Conservation (phyloP, 2,329 filamentous ascomycete genomes). For the Ceratocystis diversiconidia region DNA sequence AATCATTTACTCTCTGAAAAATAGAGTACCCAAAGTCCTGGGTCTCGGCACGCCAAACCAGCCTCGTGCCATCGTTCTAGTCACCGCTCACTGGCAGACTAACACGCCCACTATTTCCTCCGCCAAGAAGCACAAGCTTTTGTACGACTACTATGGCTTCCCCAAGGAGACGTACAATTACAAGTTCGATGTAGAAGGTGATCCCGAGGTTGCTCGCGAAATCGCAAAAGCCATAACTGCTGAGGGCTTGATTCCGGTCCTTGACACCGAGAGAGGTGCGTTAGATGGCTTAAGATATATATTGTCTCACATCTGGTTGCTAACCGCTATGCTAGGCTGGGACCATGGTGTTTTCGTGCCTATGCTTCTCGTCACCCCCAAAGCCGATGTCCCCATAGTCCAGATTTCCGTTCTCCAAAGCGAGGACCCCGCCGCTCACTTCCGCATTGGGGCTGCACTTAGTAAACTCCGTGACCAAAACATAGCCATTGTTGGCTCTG, state of each 20-base stretch:
- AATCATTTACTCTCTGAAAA: constrained; percentile 38
- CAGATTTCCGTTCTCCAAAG: constrained; percentile 41
- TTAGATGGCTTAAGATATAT: not conserved
- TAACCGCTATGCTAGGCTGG: constrained; percentile 28
- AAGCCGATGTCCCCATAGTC: constrained; percentile 39
- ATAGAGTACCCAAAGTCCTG: constrained; percentile 40
- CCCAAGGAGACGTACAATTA: constrained; percentile 40
- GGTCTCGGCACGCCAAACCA: constrained; percentile 36
- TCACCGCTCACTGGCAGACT: constrained; percentile 46
- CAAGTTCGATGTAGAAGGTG: constrained; percentile 42
- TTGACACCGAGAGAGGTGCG: constrained; percentile 27
- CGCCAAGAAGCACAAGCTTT: constrained; percentile 32
- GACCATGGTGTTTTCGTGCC: constrained; percentile 49
- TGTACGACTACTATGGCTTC: constrained; percentile 48
- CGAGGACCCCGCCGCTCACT: constrained; percentile 36
- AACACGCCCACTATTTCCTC: constrained; percentile 37
- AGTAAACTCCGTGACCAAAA: constrained; percentile 35
- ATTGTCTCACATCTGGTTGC: not conserved
- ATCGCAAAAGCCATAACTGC: constrained; percentile 32
- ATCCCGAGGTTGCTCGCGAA: constrained; percentile 37
- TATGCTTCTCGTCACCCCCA: constrained; percentile 38
- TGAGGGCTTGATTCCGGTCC: constrained; percentile 31
- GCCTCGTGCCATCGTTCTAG: constrained; percentile 38
- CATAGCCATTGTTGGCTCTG: constrained; percentile 46
- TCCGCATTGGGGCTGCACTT: constrained; percentile 40